Conservation (phyloP, 2,329 filamentous ascomycete species). For the Fusarium sp. region DNA sequence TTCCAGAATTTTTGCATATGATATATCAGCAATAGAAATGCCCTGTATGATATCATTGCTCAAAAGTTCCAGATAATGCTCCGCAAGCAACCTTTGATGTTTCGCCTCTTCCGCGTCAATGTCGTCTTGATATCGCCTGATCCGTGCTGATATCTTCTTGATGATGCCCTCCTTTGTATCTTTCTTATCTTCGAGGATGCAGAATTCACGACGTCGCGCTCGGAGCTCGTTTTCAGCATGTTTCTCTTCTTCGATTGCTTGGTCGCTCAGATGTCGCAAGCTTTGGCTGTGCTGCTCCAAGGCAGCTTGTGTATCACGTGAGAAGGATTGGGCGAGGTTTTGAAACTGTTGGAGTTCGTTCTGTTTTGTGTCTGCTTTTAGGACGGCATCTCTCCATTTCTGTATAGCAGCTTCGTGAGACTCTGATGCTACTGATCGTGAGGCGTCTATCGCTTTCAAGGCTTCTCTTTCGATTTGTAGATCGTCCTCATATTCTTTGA, state of each 20-base stretch:
- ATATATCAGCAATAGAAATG: background rate
- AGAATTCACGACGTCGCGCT: background rate
- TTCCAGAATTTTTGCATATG: constrained; percentile 1
- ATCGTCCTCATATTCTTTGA: background rate
- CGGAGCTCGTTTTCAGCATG: background rate
- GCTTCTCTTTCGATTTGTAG: background rate
- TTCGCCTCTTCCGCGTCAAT: constrained; percentile 1
- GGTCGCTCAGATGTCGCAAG: background rate
- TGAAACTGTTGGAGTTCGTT: background rate
- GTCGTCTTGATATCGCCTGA: background rate
- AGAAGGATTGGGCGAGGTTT: background rate
- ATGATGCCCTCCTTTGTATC: background rate
- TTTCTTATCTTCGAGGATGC: background rate
- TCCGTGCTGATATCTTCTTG: background rate
- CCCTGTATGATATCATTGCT: constrained; percentile 1
- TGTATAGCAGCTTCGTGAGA: background rate
- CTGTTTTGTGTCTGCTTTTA: background rate
- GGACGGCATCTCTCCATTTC: background rate
- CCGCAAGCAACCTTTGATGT: background rate
- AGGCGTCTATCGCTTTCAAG: background rate
- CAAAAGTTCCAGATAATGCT: constrained; percentile 2
- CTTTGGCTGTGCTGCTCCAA: constrained; percentile 1
- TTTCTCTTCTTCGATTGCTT: background rate
- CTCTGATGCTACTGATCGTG: background rate
- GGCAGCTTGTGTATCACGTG: background rate